Conservation (phyloP, 352 stramenopile species). For the Globisporangium radiosum region DNA sequence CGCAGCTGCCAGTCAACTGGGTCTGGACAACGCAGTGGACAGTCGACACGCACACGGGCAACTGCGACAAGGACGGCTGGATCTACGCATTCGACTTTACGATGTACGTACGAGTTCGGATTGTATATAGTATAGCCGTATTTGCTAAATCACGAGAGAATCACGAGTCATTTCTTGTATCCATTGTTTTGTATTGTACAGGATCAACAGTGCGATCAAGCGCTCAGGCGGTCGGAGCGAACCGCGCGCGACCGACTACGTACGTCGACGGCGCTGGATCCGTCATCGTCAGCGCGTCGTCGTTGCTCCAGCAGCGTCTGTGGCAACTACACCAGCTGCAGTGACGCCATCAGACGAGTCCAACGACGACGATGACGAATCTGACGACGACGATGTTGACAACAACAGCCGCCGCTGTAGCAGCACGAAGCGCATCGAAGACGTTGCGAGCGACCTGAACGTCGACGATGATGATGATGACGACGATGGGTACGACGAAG, state of each 20-base stretch:
- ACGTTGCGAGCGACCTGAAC: slow-evolving; percentile 10
- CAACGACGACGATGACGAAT: background rate
- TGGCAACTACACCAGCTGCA: background rate
- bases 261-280: slow-evolving; percentile 60
- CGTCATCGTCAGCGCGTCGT: slow-evolving; percentile 38
- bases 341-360: slow-evolving; percentile 2
- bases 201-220: slow-evolving; percentile 62
- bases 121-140: too few relatives aligned
- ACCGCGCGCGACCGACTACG: slow-evolving; percentile 58
- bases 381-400: background rate
- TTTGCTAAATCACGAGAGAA: too few relatives aligned
- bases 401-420: background rate
- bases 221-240: slow-evolving; percentile 42
- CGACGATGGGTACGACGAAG: slow-evolving; percentile 18
- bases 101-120: slow-evolving; percentile 20
- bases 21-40: slow-evolving; percentile 57
- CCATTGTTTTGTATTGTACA: background rate
- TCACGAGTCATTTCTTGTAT: too few relatives aligned
- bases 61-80: slow-evolving; percentile 65
- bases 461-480: slow-evolving; percentile 25
- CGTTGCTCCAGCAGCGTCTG: background rate
- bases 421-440: slow-evolving; percentile 1
- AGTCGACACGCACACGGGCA: slow-evolving; percentile 39
- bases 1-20: slow-evolving; percentile 60
- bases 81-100: slow-evolving; percentile 77